Base-by-base conservation (phyloP, 2,329 filamentous ascomycete species). In the Exophiala viscosa region DNA sequence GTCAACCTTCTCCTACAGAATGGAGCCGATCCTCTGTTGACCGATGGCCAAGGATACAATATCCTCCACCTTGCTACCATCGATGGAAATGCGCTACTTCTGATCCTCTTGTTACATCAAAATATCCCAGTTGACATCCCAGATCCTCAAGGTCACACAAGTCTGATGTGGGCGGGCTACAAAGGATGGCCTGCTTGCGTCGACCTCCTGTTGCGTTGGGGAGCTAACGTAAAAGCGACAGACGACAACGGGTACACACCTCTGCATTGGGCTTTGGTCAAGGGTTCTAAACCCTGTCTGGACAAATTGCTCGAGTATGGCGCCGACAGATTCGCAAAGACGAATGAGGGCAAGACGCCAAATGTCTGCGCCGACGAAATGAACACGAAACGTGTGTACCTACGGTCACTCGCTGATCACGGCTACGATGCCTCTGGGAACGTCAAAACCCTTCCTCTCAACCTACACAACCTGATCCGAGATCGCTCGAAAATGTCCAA, bases 151-250 rank as follows among this genome's bases (percentile, higher is more conserved):
- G 90, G 91, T 5, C 95, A 99, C 70, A 97, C 93, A 1, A 87
- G 86, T 55, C 78, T 99, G 56, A 99, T 99, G 93, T 99, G 93
- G 93, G 90, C 93, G 14, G 92, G 92, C 13, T 99, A 99, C 76
- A 99, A 99, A 72, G 93, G 95, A 33, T 96, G 86, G 67, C 89
- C 92, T 0, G 85, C 87, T 42, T 95, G 90, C 63, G 92, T 97
- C 43, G 93, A 97, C 67, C 71, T 97, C 39, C 92, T 96, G 60
- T 74, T 99, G 54, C 84, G 90, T 62, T 99, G 93, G 90, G 95
- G 93, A 48, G 93, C 93, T 34, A 93, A 90, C 67, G 90, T 96
- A 7, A 90, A 95, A 70, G 86, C 89, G 32, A 84, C 81, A 28
- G 93, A 99, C 65, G 90, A 96, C 67, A 87, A 91, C 62, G 92